phyloP scores from a whole-genome alignment of 768 basidiomycete genomes.

The Chlorophyllum brunneum region DNA sequence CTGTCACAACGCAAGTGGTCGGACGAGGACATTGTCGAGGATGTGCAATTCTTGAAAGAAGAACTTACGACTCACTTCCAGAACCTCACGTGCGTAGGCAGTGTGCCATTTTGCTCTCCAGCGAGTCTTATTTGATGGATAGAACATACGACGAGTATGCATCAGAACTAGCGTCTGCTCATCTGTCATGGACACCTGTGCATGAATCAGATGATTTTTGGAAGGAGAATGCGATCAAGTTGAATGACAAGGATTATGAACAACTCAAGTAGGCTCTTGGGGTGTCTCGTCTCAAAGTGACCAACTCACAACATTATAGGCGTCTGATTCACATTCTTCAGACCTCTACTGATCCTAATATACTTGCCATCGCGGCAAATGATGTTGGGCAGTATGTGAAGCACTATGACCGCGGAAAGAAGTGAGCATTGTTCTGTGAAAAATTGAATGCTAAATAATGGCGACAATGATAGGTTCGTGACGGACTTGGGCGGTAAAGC shows the following conservation, averaged over 20 bases:
- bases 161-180: constrained; percentile 85
- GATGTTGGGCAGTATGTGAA: constrained; percentile 95
- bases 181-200: constrained; percentile 92
- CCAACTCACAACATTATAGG: constrained; percentile 34
- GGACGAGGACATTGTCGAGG: constrained; percentile 93
- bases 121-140: background rate
- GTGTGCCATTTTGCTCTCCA: background rate
- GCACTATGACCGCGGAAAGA: constrained; percentile 88
- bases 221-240: constrained; percentile 87
- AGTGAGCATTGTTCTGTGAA: constrained; percentile 43
- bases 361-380: constrained; percentile 88
- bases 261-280: constrained; percentile 66
- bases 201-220: constrained; percentile 98
- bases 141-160: constrained; percentile 97
- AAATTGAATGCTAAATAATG: constrained; percentile 3
- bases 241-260: constrained; percentile 82
- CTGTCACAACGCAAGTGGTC: constrained; percentile 84
- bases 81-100: constrained; percentile 75
- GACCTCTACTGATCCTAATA: constrained; percentile 65
- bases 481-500: constrained; percentile 86
- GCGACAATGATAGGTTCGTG: constrained; percentile 49
- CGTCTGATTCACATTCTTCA: constrained; percentile 68
- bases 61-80: constrained; percentile 85
- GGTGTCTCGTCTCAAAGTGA: background rate
- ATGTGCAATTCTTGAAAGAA: constrained; percentile 82